phyloP scores from a whole-genome alignment of 2,329 filamentous ascomycete species.

The Blastomyces parvus region DNA sequence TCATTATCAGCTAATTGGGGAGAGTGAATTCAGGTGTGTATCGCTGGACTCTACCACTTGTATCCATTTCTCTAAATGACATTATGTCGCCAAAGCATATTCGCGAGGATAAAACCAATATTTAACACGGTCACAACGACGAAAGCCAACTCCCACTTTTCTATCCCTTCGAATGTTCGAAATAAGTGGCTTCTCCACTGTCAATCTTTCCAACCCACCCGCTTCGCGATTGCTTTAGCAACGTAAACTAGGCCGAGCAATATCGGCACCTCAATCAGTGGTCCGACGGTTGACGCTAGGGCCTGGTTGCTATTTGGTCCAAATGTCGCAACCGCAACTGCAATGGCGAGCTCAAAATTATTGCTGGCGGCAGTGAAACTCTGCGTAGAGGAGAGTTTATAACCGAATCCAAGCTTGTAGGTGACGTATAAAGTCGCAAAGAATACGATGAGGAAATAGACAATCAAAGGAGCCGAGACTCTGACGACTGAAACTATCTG shows the following conservation, averaged over 20 bases:
- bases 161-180: background rate
- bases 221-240: conserved; percentile 43
- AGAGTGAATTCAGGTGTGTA: background rate
- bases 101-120: background rate
- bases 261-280: conserved; percentile 78
- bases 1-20: background rate
- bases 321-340: conserved; percentile 73
- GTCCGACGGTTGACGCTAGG: conserved; percentile 71
- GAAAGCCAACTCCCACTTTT: background rate
- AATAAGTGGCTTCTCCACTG: background rate
- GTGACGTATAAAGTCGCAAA: conserved; percentile 55
- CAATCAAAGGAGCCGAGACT: conserved; percentile 68
- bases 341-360: conserved; percentile 87
- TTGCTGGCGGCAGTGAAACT: conserved; percentile 87
- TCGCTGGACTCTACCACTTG: background rate
- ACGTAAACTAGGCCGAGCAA: conserved; percentile 68
- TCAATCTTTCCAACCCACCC: conserved; percentile 19
- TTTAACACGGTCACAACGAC: background rate
- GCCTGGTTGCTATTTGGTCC: conserved; percentile 70
- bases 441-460: conserved; percentile 74
- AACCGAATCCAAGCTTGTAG: conserved; percentile 61
- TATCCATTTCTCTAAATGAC: background rate
- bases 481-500: conserved; percentile 76
- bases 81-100: background rate
- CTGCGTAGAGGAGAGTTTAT: conserved; percentile 61